phyloP scores from a whole-genome alignment of 1,284 basidiomycete genomes.

The Ceratobasidium sp. region DNA sequence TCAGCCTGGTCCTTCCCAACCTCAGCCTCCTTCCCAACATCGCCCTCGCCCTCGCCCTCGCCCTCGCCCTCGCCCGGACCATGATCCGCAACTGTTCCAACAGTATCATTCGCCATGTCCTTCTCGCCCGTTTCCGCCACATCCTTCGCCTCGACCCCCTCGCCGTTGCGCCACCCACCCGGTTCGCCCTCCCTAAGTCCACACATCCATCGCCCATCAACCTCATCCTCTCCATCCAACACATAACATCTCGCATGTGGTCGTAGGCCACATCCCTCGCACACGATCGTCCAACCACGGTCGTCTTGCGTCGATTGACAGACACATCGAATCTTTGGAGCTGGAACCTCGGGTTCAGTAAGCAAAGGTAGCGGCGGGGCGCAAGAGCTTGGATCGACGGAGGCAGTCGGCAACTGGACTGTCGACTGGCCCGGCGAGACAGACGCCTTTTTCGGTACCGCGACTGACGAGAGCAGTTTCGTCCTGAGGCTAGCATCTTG shows the following conservation, averaged over 20 bases:
- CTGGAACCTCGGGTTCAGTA: neutral
- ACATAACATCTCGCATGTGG: slow-evolving; percentile 48
- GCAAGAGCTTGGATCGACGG: neutral
- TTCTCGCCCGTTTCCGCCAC: neutral
- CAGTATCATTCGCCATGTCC: neutral
- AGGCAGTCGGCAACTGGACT: neutral
- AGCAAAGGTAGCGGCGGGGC: no score
- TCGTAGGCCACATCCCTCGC: slow-evolving; percentile 48
- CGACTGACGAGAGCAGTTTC: neutral
- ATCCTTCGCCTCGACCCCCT: neutral
- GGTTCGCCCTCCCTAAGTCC: slow-evolving; percentile 33
- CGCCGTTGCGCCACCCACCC: neutral
- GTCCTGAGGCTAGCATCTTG: neutral
- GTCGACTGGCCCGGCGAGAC: slow-evolving; percentile 6
- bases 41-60: no score
- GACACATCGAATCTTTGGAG: slow-evolving; percentile 46
- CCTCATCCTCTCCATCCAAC: slow-evolving; percentile 30
- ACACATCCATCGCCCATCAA: slow-evolving; percentile 44
- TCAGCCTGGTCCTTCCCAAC: slow-evolving; percentile 8
- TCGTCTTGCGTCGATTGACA: slow-evolving; percentile 48
- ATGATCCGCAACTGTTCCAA: no score
- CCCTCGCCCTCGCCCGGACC: no score
- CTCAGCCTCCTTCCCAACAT: slow-evolving; percentile 9
- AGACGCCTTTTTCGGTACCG: neutral
- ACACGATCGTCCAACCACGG: slow-evolving; percentile 47